These are phyloP conservation scores for Coleophoma eucalyptorum DNA, from an alignment of 2,329 filamentous ascomycete genomes.

Conservation along the genomic window DNA sequence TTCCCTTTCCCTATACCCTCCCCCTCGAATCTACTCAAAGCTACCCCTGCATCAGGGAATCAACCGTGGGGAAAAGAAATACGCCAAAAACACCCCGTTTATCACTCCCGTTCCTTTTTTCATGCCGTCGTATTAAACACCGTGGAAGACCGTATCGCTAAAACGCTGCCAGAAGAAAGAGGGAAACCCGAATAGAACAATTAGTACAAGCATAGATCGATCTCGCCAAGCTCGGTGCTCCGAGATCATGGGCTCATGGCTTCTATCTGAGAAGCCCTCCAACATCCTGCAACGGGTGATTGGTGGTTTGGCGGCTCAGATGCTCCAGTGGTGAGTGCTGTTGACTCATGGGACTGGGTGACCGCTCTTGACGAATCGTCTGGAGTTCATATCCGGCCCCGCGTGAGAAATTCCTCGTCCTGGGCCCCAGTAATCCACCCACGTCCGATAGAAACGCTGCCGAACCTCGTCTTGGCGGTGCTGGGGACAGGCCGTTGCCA, in stretches of 20 bases:
- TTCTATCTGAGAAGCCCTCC: conserved; percentile 32
- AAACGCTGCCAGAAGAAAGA: neutral
- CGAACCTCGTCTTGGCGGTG: conserved; percentile 48
- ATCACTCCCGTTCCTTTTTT: neutral
- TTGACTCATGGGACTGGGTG: neutral
- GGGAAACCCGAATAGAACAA: neutral
- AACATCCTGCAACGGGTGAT: conserved; percentile 35
- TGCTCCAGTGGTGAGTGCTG: conserved; percentile 7
- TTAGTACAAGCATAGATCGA: neutral
- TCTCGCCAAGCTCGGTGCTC: too few relatives aligned
- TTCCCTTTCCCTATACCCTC: neutral
- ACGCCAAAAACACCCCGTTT: neutral
- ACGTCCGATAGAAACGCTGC: conserved; percentile 56
- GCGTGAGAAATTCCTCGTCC: conserved; percentile 16
- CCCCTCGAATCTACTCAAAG: too few relatives aligned
- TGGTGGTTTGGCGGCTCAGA: conserved; percentile 21
- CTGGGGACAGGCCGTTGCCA: conserved; percentile 30
- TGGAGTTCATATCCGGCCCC: conserved; percentile 22
- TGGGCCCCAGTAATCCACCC: conserved; percentile 46
- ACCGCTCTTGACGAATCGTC: conserved; percentile 18
- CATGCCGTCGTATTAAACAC: neutral
- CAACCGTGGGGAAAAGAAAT: neutral
- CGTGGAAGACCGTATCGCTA: neutral
- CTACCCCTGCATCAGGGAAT: neutral
- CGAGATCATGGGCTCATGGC: too few relatives aligned